Percentiles rank a stretch among this genome's conserved stretches.
These are phyloP conservation scores for Aethionema arabicum DNA, from an alignment of 345 rosid species.

Conservation along the genomic window DNA sequence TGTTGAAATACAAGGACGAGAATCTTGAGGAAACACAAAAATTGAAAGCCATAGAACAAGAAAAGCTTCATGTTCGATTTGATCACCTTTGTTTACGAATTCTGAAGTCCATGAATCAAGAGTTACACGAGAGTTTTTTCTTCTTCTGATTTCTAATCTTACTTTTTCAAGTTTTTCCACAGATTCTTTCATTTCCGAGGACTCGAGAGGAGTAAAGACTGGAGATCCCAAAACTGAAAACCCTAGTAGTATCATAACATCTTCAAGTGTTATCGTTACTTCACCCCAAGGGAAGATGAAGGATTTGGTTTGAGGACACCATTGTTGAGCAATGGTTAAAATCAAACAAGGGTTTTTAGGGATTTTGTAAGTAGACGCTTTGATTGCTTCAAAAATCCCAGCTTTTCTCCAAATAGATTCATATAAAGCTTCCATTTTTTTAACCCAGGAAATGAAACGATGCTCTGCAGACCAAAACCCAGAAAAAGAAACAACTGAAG, in stretches of 20 bases:
- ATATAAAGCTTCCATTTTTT: slow-evolving; percentile 39
- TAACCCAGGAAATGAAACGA: slow-evolving; percentile 44
- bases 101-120: slow-evolving; percentile 30
- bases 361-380: slow-evolving; percentile 39
- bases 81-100: slow-evolving; percentile 35
- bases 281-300: slow-evolving; percentile 63
- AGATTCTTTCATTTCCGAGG: slow-evolving; percentile 1
- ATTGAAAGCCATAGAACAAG: slow-evolving; percentile 40
- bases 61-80: slow-evolving; percentile 50
- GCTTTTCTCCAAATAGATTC: slow-evolving; percentile 41
- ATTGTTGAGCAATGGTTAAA: slow-evolving; percentile 43
- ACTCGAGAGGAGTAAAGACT: slow-evolving; percentile 24
- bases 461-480: slow-evolving; percentile 36
- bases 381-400: slow-evolving; percentile 51
- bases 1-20: not conserved
- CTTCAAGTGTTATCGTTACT: slow-evolving; percentile 53
- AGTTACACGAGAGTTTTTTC: not conserved
- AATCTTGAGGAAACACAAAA: slow-evolving; percentile 23
- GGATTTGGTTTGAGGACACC: slow-evolving; percentile 50
- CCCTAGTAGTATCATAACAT: slow-evolving; percentile 45
- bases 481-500: slow-evolving; percentile 15
- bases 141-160: not conserved
- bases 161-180: slow-evolving; percentile 8
- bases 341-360: slow-evolving; percentile 28
- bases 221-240: slow-evolving; percentile 52